These are phyloP conservation scores for Dryadomyces quercivorus DNA, from an alignment of 2,329 filamentous ascomycete species.

Conservation along the genomic window DNA sequence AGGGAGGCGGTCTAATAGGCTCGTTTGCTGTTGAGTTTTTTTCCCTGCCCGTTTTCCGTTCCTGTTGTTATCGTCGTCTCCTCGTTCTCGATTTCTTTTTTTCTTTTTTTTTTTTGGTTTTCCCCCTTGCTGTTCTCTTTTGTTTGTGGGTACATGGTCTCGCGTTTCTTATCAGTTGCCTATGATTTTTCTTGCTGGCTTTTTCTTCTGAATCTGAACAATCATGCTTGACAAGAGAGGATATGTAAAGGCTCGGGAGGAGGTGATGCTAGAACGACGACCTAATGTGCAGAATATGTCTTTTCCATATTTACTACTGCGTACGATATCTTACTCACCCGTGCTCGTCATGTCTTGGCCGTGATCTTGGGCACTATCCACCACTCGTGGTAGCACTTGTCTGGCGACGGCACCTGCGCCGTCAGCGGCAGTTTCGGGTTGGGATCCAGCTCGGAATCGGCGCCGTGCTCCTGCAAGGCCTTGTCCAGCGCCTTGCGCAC, in stretches of 20 bases:
- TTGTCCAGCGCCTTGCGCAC: conserved; percentile 41
- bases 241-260: neutral
- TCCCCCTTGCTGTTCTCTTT: neutral
- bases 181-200: neutral
- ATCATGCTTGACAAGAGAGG: neutral
- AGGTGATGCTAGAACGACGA: no score
- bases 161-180: neutral
- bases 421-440: conserved; percentile 25
- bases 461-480: neutral
- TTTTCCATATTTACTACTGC: neutral
- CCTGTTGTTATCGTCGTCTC: conserved; percentile 1
- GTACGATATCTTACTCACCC: no score
- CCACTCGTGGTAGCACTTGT: conserved; percentile 49
- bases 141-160: conserved; percentile 2
- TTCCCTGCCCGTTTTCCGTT: neutral
- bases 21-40: neutral
- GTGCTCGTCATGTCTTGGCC: no score
- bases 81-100: neutral
- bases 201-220: neutral
- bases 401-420: conserved; percentile 38
- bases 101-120: neutral
- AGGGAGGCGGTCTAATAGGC: conserved; percentile 1
- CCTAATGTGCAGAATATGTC: neutral
- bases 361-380: conserved; percentile 47
- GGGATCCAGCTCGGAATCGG: conserved; percentile 2